Percentiles rank a stretch among this genome's conserved stretches.
phyloP scores from a whole-genome alignment of 345 rosid species.

The Citrus reticulata region DNA sequence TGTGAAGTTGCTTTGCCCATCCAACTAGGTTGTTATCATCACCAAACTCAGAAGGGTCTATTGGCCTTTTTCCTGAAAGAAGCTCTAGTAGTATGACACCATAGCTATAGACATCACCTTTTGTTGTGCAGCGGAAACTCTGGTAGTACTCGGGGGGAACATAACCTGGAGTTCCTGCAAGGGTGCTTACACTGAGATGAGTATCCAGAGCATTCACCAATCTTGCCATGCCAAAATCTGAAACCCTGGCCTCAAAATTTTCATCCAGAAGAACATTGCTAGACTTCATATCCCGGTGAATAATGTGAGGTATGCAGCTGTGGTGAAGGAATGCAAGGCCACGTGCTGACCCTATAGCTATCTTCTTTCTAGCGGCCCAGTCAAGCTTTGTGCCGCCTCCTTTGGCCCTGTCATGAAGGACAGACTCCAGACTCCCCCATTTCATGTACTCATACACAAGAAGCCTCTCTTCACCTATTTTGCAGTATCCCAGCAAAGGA shows the following conservation, averaged over 20 bases:
- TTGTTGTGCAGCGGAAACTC: slow-evolving; percentile 92
- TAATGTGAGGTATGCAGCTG: slow-evolving; percentile 96
- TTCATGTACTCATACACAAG: slow-evolving; percentile 98
- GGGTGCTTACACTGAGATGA: slow-evolving; percentile 95
- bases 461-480: slow-evolving; percentile 93
- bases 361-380: slow-evolving; percentile 85
- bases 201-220: slow-evolving; percentile 88
- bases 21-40: slow-evolving; percentile 95
- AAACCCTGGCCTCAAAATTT: slow-evolving; percentile 87
- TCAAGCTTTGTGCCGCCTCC: slow-evolving; percentile 54
- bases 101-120: slow-evolving; percentile 94
- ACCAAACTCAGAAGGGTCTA: slow-evolving; percentile 74
- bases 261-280: slow-evolving; percentile 94
- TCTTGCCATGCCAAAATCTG: slow-evolving; percentile 98
- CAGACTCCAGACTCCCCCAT: slow-evolving; percentile 93
- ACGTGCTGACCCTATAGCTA: slow-evolving; percentile 88
- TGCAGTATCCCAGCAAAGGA: slow-evolving; percentile 89
- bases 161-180: slow-evolving; percentile 98
- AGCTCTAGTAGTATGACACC: slow-evolving; percentile 95
- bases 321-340: slow-evolving; percentile 98
- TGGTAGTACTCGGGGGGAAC: slow-evolving; percentile 97
- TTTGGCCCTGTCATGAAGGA: slow-evolving; percentile 68
- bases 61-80: slow-evolving; percentile 90
- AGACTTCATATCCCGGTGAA: slow-evolving; percentile 97
- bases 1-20: slow-evolving; percentile 85